Percentiles rank a stretch among this genome's conserved stretches.
Conservation (phyloP, 2,329 filamentous ascomycete genomes). For the Colletotrichum brevisporum region DNA sequence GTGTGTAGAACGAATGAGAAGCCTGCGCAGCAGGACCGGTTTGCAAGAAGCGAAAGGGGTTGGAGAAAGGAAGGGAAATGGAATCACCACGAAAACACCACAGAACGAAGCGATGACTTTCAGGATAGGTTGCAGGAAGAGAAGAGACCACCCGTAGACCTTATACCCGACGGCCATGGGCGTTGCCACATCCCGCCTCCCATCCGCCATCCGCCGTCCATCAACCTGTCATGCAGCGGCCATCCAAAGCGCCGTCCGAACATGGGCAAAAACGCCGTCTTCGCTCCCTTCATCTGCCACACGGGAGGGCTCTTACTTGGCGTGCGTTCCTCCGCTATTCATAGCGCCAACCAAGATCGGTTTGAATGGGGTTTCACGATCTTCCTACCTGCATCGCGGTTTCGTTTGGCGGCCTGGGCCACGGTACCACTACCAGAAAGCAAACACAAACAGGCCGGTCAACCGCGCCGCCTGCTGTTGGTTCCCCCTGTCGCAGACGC, state of each 20-base stretch:
- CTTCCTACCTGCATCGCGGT: constrained; percentile 26
- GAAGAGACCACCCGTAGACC: constrained; percentile 13
- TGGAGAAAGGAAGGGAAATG: constrained; percentile 38
- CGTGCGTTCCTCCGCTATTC: neutral
- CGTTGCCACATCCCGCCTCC: neutral
- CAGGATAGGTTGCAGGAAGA: neutral
- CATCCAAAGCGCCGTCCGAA: constrained; percentile 35
- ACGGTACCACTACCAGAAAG: neutral
- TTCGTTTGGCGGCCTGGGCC: constrained; percentile 21
- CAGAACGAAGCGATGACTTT: constrained; percentile 15
- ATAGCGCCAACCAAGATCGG: constrained; percentile 18
- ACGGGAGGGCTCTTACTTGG: neutral
- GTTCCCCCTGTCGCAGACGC: constrained; percentile 24
- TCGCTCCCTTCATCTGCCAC: constrained; percentile 6
- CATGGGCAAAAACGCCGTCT: neutral
- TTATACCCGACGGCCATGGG: constrained; percentile 29
- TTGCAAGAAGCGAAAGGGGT: constrained; percentile 39
- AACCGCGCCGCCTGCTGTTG: neutral
- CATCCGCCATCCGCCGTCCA: constrained; percentile 15
- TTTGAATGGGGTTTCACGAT: constrained; percentile 40
- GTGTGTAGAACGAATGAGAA: constrained; percentile 36
- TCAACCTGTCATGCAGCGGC: neutral
- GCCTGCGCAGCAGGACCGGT: constrained; percentile 51
- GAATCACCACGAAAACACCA: constrained; percentile 44
- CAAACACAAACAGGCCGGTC: neutral